Evolutionary conservation across 2,329 filamentous ascomycete genomes (phyloP).

Genomic region (Septoria petroselini): DNA sequence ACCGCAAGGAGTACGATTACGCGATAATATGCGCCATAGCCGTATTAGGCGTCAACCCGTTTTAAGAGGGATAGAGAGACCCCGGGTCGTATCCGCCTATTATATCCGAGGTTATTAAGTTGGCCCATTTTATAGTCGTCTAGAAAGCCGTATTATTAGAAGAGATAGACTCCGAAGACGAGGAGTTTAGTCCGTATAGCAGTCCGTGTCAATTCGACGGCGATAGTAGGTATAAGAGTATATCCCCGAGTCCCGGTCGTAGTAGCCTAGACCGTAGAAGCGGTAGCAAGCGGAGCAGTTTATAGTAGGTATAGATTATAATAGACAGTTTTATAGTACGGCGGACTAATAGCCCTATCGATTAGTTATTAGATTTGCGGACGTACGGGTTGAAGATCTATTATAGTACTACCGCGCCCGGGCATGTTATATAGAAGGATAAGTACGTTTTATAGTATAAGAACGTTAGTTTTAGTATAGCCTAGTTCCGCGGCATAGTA

Average conservation of each 20-base stretch:
- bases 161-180: background rate
- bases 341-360: no score
- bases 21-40: no score
- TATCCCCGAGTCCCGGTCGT: background rate
- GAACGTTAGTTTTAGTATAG: no score
- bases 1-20: no score
- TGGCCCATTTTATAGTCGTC: background rate
- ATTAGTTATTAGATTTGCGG: no score
- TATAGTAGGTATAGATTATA: background rate
- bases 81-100: no score
- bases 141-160: background rate
- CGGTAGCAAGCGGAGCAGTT: background rate
- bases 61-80: no score
- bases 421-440: no score
- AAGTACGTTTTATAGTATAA: slow-evolving; percentile 2
- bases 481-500: no score
- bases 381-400: background rate
- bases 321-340: no score
- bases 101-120: slow-evolving; percentile 2
- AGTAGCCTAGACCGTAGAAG: background rate
- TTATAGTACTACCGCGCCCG: background rate
- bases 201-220: background rate
- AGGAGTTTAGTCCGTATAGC: background rate
- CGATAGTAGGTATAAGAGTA: background rate
- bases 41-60: no score